Evolutionary conservation across 371 early-diverging fungal genomes (phyloP).

Genomic region (Encephalitozoon romaleae): DNA sequence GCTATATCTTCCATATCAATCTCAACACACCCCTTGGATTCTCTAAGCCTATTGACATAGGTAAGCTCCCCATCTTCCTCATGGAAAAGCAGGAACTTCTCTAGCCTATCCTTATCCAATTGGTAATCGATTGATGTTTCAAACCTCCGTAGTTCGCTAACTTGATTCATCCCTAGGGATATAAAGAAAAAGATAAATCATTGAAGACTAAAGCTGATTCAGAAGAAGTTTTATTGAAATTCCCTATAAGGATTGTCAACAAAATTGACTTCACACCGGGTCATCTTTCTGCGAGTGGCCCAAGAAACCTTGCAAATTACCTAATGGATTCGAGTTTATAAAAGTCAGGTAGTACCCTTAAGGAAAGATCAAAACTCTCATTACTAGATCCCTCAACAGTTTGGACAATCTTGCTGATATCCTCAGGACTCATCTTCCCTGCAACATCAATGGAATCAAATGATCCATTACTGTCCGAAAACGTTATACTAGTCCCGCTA

Average conservation of each 20-base stretch:
- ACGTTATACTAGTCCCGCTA: background rate
- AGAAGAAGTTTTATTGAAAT: background rate
- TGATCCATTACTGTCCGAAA: background rate
- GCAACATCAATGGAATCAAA: background rate
- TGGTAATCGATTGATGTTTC: conserved; percentile 41
- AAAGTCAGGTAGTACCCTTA: background rate
- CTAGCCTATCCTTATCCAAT: conserved; percentile 45
- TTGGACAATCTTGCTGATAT: background rate
- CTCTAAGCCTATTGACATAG: conserved; percentile 44
- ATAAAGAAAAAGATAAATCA: background rate
- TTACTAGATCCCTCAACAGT: background rate
- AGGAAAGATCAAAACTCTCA: background rate
- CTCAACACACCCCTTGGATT: conserved; percentile 22
- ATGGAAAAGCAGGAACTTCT: conserved; percentile 59
- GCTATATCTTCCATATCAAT: conserved; percentile 55
- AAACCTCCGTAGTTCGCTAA: conserved; percentile 50
- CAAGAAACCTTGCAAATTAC: background rate
- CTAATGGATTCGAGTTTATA: background rate
- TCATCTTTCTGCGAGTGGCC: background rate
- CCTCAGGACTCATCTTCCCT: background rate
- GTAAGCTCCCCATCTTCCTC: conserved; percentile 48
- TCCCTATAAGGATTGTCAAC: background rate
- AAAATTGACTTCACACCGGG: background rate
- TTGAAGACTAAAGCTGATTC: background rate
- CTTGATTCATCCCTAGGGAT: conserved; percentile 25